Conservation (phyloP, 2,329 filamentous ascomycete species). For the Orbilia ellipsospora region DNA sequence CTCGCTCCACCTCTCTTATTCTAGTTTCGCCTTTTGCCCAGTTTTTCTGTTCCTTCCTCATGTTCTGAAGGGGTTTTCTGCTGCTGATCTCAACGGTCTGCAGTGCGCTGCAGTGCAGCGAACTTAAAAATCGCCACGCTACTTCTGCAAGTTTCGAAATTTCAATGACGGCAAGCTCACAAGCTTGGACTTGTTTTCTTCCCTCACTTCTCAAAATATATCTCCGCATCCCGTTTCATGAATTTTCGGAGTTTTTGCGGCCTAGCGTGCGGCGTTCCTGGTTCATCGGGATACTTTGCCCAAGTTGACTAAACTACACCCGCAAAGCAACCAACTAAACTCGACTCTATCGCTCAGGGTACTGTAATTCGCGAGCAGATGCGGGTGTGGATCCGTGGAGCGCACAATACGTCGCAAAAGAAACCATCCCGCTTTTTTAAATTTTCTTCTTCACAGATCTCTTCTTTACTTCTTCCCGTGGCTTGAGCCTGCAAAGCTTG, state of each 20-base stretch:
- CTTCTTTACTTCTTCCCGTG: neutral
- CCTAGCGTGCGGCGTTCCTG: neutral
- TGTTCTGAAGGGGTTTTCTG: neutral
- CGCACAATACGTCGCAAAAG: neutral
- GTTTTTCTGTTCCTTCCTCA: neutral
- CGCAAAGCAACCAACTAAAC: no score
- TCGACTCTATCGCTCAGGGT: neutral
- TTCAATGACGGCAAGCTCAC: neutral
- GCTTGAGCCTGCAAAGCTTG: neutral
- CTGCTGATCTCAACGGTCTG: neutral
- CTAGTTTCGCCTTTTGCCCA: no score
- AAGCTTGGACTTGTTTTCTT: neutral
- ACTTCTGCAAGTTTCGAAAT: slow-evolving; percentile 1
- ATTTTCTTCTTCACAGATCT: neutral
- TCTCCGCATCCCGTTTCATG: slow-evolving; percentile 24
- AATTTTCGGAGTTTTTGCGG: slow-evolving; percentile 1
- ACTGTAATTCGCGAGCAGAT: neutral
- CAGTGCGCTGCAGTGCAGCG: neutral
- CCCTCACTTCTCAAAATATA: neutral
- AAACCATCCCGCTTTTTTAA: neutral
- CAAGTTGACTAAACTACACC: no score
- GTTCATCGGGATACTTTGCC: neutral
- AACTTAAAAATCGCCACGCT: neutral
- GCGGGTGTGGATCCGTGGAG: neutral
- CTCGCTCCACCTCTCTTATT: neutral